Evolutionary conservation across 2,329 filamentous ascomycete genomes (phyloP).

Genomic region (Fusarium sp.): DNA sequence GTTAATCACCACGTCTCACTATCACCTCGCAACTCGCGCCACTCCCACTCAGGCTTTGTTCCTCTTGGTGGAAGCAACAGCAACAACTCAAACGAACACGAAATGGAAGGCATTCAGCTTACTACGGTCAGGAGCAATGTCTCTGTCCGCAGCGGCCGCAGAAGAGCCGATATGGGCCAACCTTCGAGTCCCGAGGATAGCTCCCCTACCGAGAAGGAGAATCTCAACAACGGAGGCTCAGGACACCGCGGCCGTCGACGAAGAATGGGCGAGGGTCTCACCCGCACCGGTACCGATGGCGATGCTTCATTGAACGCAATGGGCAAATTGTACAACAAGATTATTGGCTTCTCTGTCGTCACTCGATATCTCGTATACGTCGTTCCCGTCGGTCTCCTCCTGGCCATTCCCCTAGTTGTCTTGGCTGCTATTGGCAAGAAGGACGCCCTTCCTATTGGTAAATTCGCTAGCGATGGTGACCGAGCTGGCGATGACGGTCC

Average conservation of each 20-base stretch:
- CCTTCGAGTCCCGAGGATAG: slow-evolving; percentile 48
- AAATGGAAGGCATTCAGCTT: slow-evolving; percentile 65
- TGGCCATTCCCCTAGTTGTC: slow-evolving; percentile 71
- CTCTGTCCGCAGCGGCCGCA: slow-evolving; percentile 58
- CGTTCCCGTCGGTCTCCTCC: slow-evolving; percentile 68
- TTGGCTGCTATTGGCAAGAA: slow-evolving; percentile 56
- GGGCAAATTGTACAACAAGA: slow-evolving; percentile 72
- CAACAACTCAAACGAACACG: slow-evolving; percentile 44
- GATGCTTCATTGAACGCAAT: slow-evolving; percentile 71
- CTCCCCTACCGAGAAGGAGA: slow-evolving; percentile 56
- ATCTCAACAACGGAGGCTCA: slow-evolving; percentile 52
- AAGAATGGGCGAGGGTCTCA: slow-evolving; percentile 55
- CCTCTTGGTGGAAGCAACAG: slow-evolving; percentile 52
- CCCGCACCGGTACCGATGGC: slow-evolving; percentile 62
- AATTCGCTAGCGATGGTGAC: slow-evolving; percentile 4
- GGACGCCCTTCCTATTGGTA: slow-evolving; percentile 33
- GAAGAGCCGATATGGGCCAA: slow-evolving; percentile 56
- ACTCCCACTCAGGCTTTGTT: slow-evolving; percentile 57
- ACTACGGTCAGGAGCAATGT: slow-evolving; percentile 65
- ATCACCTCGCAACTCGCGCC: slow-evolving; percentile 52
- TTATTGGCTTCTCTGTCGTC: slow-evolving; percentile 71
- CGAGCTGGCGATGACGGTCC: slow-evolving; percentile 51
- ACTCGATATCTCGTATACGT: slow-evolving; percentile 77
- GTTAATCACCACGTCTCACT: slow-evolving; percentile 47
- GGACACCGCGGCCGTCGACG: slow-evolving; percentile 60